Evolutionary conservation across 1,284 basidiomycete genomes (phyloP), one percentile per base, ranked within the genome.

Genomic region (Salmacisia buchloeana): DNA sequence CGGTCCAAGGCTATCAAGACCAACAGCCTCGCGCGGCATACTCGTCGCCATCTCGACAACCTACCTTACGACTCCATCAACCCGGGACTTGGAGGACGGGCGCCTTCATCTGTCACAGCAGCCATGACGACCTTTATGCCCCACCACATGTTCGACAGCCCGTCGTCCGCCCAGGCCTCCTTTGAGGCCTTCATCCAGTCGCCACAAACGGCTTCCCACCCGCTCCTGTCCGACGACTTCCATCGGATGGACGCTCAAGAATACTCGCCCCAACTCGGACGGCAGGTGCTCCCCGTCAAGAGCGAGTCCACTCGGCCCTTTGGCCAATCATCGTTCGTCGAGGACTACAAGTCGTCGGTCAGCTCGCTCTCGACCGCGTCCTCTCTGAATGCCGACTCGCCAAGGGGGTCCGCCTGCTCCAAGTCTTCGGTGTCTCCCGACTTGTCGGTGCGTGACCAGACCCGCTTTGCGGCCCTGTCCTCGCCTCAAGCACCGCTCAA

Each of bases 181-280:
- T 54, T 54, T n/a, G 49, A 54, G 15, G 49, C 49, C 7, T 54
- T 54, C 27, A 54, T 54, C 49, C 49, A 54, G 49, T 54, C 49
- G 3, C 49, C 49, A 18, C 49, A 25, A 3, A 54, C 27, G 13
- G 29, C 34, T 18, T 54, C 49, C 25, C 29, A 29, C 31, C 27
- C 49, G 7, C 27, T 54, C 29, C 23, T 54, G 27, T 9, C 49
- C 13, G 49, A 54, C 27, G 49, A 33, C 27, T 31, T 13, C 1
- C 49, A 54, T 31, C 13, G 12, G 15, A 33, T 31, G 13, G 27
- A 54, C 15, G 27, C 21, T 31, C 25, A 29, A 12, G 2, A 18
- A 3, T 54, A 33, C 27, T 54, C 49, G 6, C 49, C 49, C 12
- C 49, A 54, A 31, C 27, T 54, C 3, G 29, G 29, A 18, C 49